These are phyloP conservation scores for Yamadazyma sp. DNA, from an alignment of 805 yeast species.

Conservation along the genomic window DNA sequence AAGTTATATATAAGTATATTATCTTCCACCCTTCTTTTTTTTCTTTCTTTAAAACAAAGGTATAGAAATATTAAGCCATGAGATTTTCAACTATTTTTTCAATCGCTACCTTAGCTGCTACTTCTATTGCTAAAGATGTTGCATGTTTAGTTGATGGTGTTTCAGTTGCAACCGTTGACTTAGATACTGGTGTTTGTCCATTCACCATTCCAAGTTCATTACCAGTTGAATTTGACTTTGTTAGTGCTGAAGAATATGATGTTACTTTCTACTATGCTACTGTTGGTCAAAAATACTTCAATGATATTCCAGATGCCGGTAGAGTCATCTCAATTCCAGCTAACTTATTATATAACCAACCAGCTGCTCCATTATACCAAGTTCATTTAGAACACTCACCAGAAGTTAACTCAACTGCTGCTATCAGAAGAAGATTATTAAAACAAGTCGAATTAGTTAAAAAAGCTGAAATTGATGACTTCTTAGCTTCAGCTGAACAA, in stretches of 20 bases:
- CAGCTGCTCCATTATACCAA: conserved; percentile 24
- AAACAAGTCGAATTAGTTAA: conserved; percentile 20
- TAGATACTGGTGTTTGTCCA: conserved; percentile 38
- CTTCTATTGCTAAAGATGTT: conserved; percentile 31
- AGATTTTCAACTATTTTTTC: conserved; percentile 12
- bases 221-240: conserved; percentile 27
- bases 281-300: conserved; percentile 26
- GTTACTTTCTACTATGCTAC: conserved; percentile 35
- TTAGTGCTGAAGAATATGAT: conserved; percentile 26
- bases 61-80: too few species aligned
- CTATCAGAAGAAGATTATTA: conserved; percentile 38
- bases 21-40: too few species aligned
- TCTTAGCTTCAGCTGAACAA: conserved; percentile 15
- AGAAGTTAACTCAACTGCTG: conserved; percentile 38
- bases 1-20: too few species aligned
- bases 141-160: conserved; percentile 36
- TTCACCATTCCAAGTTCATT: conserved; percentile 29
- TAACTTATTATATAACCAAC: conserved; percentile 19
- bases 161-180: conserved; percentile 33
- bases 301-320: conserved; percentile 34
- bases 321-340: conserved; percentile 33
- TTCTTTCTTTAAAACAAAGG: too few species aligned
- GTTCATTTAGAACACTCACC: conserved; percentile 26
- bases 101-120: conserved; percentile 19
- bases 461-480: conserved; percentile 34